Conservation (phyloP, 2,329 filamentous ascomycete species). For the Sporothrix mexicana region DNA sequence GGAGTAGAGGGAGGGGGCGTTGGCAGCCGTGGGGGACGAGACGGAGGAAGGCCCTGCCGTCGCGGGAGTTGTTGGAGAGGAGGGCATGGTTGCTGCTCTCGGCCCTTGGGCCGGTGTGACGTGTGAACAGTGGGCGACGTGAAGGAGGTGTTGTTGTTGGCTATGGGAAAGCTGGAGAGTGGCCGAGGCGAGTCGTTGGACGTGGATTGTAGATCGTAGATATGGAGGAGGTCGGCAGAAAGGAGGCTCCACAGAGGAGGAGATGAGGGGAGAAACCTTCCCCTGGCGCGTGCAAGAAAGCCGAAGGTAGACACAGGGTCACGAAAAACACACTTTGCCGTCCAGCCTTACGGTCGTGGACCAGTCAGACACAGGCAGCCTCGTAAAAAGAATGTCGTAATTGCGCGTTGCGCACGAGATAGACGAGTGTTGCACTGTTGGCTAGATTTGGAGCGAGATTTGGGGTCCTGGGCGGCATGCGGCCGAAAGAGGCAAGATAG, state of each 20-base stretch:
- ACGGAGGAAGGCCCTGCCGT: background rate
- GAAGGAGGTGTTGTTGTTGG: no score
- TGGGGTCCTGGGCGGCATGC: conserved; percentile 6
- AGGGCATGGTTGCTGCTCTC: conserved; percentile 9
- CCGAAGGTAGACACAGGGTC: background rate
- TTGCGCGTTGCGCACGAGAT: conserved; percentile 21
- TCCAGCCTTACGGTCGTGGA: background rate
- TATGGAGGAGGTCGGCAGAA: background rate
- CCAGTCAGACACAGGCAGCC: background rate
- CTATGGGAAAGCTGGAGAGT: no score
- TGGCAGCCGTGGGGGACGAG: conserved; percentile 12
- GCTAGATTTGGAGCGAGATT: background rate
- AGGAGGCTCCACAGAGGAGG: background rate
- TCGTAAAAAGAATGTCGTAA: background rate
- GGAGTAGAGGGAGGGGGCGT: conserved; percentile 6
- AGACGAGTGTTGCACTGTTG: conserved; percentile 8
- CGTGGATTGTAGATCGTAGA: background rate
- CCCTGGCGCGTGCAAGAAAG: background rate
- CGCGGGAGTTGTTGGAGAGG: conserved; percentile 9
- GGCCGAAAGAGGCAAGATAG: conserved; percentile 27
- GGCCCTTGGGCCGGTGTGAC: background rate
- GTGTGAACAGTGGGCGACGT: no score
- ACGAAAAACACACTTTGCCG: background rate
- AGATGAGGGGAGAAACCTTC: background rate
- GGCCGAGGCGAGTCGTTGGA: background rate